Base-by-base conservation (phyloP, 2,329 filamentous ascomycete genomes). In the Coniosporium tulheliwenetii region DNA sequence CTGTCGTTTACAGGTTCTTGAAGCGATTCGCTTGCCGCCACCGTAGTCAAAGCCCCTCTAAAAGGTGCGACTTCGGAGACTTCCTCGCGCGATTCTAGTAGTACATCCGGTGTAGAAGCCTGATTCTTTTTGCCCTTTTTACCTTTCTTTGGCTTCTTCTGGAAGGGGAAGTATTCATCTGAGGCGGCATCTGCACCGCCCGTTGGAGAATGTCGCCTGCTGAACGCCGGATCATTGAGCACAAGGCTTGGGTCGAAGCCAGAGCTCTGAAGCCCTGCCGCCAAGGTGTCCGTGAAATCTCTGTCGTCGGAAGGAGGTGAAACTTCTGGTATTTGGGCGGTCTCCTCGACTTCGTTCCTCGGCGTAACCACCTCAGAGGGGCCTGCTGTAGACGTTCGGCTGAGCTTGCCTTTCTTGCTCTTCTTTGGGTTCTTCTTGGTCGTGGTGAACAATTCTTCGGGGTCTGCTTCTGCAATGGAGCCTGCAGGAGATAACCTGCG, bases 121-220 rank as follows among this genome's bases (percentile, higher is more conserved):
- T 51, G 52, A 41, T 51, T 54, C 51, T 67, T 65, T 52, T 67
- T 68, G 8, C 54, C 52, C 45, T 66, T 67, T 55, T 64, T 69
- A 30, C 51, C 53, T 50, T 66, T 68, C 48, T 64, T 67, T 34
- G 59, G 57, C 44, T 60, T 59, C 40, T 58, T 59, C 38, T 57
- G 54, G 42, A 57, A 48, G 49, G 59, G 45, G 40, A 52, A 48
- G 38, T 53, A 52, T 10, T 56, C 53, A 10, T 53, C 50, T 7
- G 50, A 46, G 10, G 56, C 53, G 15, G 43, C 41, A 15, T 51
- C 48, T 10, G 44, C 41, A 31, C 40, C 39, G 9, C 47, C 47
- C 5, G 40, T 43, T 8, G 48, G 41, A 5, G 48, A 41, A 10
- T 39, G 12, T 19, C 45, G 38, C 19, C 19, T 7, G n/a, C 39